Conservation (phyloP, 2,329 filamentous ascomycete genomes). For the Aspergillus intermedius region DNA sequence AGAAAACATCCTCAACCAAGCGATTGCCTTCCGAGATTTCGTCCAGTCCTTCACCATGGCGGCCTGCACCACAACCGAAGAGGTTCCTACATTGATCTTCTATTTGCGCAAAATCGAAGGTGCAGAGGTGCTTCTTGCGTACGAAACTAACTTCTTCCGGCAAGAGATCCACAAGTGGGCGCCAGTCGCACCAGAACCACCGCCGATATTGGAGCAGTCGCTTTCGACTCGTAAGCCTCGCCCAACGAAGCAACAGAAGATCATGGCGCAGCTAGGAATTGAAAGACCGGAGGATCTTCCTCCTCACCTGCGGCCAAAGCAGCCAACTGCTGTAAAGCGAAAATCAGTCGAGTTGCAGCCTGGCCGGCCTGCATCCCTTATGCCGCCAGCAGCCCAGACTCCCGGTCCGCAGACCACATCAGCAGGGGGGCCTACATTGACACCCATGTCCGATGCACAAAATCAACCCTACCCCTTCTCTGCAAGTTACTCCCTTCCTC, state of each 20-base stretch:
- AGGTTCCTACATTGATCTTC: conserved; percentile 85
- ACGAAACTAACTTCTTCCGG: conserved; percentile 96
- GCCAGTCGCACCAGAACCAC: conserved; percentile 77
- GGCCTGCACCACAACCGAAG: conserved; percentile 71
- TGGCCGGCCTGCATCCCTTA: conserved; percentile 21
- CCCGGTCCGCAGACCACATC: conserved; percentile 23
- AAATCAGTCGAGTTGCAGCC: conserved; percentile 54
- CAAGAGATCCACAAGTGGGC: conserved; percentile 94
- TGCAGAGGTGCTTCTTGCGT: conserved; percentile 82
- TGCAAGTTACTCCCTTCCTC: conserved; percentile 33
- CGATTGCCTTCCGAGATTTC: conserved; percentile 75
- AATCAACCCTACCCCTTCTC: conserved; percentile 32
- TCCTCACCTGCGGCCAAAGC: conserved; percentile 71
- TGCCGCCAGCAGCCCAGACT: conserved; percentile 23
- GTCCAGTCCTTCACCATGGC: conserved; percentile 76
- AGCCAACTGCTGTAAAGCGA: conserved; percentile 60
- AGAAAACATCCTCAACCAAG: conserved; percentile 77
- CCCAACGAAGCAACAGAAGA: conserved; percentile 93
- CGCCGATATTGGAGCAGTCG: conserved; percentile 78
- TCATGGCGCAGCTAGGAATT: conserved; percentile 81
- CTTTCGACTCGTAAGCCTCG: conserved; percentile 90
- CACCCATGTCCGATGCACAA: conserved; percentile 24
- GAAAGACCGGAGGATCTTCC: conserved; percentile 87
- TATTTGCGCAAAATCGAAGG: conserved; percentile 96
- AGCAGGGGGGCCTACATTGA: conserved; percentile 28